A percentile compares a stretch with the other conserved stretches of the same genome.
These are phyloP conservation scores for Pestalotiopsis fici DNA, from an alignment of 2,329 filamentous ascomycete species.

Conservation along the genomic window DNA sequence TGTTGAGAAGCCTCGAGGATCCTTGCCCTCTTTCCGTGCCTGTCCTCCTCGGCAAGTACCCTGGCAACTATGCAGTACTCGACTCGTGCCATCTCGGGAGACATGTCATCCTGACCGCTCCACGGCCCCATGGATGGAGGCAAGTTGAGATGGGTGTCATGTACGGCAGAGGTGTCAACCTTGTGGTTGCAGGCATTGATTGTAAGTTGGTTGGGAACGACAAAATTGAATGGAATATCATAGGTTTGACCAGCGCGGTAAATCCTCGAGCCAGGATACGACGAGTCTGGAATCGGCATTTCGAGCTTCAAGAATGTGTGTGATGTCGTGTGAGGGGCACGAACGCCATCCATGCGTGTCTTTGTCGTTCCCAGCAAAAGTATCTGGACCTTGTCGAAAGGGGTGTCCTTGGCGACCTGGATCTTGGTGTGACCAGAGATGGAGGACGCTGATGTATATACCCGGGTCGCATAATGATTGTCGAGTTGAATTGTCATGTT, in stretches of 20 bases:
- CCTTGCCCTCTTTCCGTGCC: constrained; percentile 24
- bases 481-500: constrained; percentile 51
- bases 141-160: constrained; percentile 53
- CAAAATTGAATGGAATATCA: constrained; percentile 59
- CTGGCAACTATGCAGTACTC: constrained; percentile 55
- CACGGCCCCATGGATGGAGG: constrained; percentile 55
- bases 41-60: constrained; percentile 33
- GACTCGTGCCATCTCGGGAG: constrained; percentile 55
- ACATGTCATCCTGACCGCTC: constrained; percentile 52
- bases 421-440: constrained; percentile 52
- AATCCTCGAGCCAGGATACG: constrained; percentile 47
- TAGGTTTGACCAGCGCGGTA: constrained; percentile 51
- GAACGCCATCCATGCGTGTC: constrained; percentile 53
- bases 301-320: constrained; percentile 46
- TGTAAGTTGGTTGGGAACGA: constrained; percentile 59
- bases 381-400: constrained; percentile 54
- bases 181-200: constrained; percentile 56
- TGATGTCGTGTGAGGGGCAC: constrained; percentile 46
- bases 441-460: constrained; percentile 56
- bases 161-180: constrained; percentile 43
- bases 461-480: constrained; percentile 54
- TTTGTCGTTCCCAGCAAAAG: constrained; percentile 51
- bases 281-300: constrained; percentile 41
- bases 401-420: constrained; percentile 42
- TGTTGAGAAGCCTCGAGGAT: constrained; percentile 43